Evolutionary conservation across 805 yeast species (phyloP), one percentile per base, ranked within the genome.

Genomic region (Candida incommunis): DNA sequence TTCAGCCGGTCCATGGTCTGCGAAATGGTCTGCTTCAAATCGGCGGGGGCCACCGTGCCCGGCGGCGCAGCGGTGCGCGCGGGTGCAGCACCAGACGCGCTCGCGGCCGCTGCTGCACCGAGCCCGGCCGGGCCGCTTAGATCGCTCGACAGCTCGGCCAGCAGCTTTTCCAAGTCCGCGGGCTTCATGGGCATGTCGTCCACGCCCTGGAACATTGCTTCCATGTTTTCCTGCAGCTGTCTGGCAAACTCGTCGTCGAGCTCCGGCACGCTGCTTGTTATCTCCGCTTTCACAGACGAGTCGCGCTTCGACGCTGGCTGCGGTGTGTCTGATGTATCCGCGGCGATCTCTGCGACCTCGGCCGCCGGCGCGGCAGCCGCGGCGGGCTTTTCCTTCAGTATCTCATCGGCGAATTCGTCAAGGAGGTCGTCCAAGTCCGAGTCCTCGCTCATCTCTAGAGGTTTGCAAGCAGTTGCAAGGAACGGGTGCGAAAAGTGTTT

Each of bases 351-450:
- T 4, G 22, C 20, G 16, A 44, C 13, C 16, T 48, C 29, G 16
- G 22, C 45, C 21, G 57, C 23, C 2, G 58, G 65, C 0, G 72
- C 64, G n/a, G 18, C 22, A 34, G 7, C 16, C 29, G 22, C 52
- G 2, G 78, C 82, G 1, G 81, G 82, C 1, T 81, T 79, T 51
- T 75, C 69, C 48, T 72, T 72, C 46, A 82, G 65, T 0, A 80
- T 70, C 46, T 78, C 84, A 48, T 79, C 84, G 37, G 80, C 84
- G 58, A 82, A 82, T 50, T 87, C 96, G 56, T 87, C 95, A 43
- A 90, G 68, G 48, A 85, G 69, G 54, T 85, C 95, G 48, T 55
- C 59, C 29, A 55, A 41, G 41, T 55, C 59, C 5, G 37, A 31
- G 4, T 31, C 37, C 18, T 31, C 37, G 37, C 37, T 31, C 37